Base-by-base conservation (phyloP, 1,284 basidiomycete genomes). In the Melanopsichium pennsylvanicum region DNA sequence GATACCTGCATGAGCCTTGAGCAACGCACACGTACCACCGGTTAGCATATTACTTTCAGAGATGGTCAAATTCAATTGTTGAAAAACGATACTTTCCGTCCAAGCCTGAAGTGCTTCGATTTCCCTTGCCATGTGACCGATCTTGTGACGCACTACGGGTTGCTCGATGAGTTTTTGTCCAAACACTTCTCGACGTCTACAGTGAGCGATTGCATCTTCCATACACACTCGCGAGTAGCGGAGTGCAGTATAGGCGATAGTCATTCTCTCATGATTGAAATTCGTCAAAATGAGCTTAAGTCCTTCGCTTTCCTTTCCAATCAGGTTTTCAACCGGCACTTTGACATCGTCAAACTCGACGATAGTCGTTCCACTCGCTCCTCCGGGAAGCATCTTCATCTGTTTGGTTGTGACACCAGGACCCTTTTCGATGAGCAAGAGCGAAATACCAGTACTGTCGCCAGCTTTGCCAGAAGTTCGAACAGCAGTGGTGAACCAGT, bases 381-480 rank as follows among this genome's bases (percentile, higher is more conserved):
- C 67, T 5, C 78, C 78, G 22, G 74, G 72, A 48, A 67, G 60
- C 61, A 79, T 78, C 26, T 75, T 70, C 79, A 81, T 81, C 47
- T 74, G 68, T 31, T 70, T 70, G 2, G 80, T 79, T 3, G 48
- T 62, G 18, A 68, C 69, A 12, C 74, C 75, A 16, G 68, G 51
- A 12, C 57, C 50, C 8, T 71, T 50, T 13, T 74, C 75, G 23
- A 83, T 76, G 13, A 82, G 51, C 18, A 83, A 62, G 18, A 83
- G 57, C 11, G 79, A 79, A 44, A 83, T 72, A 7, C 82, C 82
- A 3, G 52, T 47, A 18, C 77, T 63, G n/a, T 81, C 82, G 22
- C 77, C 77, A 1, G 76, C 57, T 38, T 82, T 81, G 34, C 81
- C 82, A 2, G 77, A 79, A 0, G 82, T 82, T n/a, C 82, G 72